phyloP scores from a whole-genome alignment of 2,329 filamentous ascomycete genomes.

The Aspergillus pseudotamarii region DNA sequence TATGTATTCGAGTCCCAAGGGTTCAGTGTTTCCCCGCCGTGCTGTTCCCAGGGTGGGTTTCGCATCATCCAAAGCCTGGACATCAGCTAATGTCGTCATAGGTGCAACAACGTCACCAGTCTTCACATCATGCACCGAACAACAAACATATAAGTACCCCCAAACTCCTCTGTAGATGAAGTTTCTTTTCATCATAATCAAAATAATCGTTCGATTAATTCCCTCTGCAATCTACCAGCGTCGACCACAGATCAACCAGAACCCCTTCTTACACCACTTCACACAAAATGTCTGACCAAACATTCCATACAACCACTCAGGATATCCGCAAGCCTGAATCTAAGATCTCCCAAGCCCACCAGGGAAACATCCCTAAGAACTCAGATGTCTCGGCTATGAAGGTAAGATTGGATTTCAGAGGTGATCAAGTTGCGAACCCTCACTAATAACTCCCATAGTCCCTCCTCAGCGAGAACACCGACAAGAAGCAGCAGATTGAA shows the following conservation, averaged over 20 bases:
- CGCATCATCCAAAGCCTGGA: neutral
- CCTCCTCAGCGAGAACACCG: conserved; percentile 42
- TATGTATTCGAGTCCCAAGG: neutral
- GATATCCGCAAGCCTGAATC: conserved; percentile 53
- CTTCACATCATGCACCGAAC: conserved; percentile 1
- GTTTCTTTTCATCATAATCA: neutral
- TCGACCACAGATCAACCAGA: neutral
- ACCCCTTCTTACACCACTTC: neutral
- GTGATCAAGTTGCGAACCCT: neutral
- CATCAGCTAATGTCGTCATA: conserved; percentile 1
- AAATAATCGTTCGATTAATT: neutral
- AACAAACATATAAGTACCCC: conserved; percentile 6
- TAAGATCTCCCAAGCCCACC: conserved; percentile 41
- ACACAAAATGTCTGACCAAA: conserved; percentile 27
- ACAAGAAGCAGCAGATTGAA: conserved; percentile 68
- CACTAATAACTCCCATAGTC: conserved; percentile 30
- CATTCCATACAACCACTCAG: conserved; percentile 53
- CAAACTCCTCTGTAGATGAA: neutral
- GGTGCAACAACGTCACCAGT: conserved; percentile 10
- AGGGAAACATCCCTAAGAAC: conserved; percentile 46
- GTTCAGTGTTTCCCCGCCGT: neutral
- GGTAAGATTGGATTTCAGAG: conserved; percentile 32
- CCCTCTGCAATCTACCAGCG: neutral
- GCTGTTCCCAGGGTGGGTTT: neutral
- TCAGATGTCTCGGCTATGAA: conserved; percentile 52